These are phyloP conservation scores for Pistacia atlantica DNA, from an alignment of 345 rosid genomes.

Conservation along the genomic window DNA sequence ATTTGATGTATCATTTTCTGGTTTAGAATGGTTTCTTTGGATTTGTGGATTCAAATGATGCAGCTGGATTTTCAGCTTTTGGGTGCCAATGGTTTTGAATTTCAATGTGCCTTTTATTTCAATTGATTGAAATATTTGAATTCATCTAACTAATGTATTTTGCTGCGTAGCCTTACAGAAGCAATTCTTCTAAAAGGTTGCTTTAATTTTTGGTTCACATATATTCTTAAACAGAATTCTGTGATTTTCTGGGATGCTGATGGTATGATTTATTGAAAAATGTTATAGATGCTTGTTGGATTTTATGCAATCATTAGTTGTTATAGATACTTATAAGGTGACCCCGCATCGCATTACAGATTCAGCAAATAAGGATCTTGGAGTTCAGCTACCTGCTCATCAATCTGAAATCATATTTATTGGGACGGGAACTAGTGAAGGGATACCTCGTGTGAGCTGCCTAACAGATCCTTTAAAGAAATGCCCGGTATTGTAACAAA, in stretches of 20 bases:
- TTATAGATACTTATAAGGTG: background rate
- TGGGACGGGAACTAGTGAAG: slow-evolving; percentile 97
- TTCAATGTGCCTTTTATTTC: no score
- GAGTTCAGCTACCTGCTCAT: slow-evolving; percentile 29
- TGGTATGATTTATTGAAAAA: background rate
- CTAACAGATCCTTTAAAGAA: slow-evolving; percentile 73
- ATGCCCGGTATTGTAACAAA: slow-evolving; percentile 58
- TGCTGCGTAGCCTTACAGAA: background rate
- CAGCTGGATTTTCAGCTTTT: background rate
- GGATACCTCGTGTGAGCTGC: slow-evolving; percentile 95
- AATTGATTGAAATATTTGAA: background rate
- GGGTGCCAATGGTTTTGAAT: no score
- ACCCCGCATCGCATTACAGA: slow-evolving; percentile 35
- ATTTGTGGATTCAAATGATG: background rate
- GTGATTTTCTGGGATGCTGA: background rate
- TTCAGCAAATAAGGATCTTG: slow-evolving; percentile 34
- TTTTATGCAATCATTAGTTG: background rate
- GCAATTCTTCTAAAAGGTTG: background rate
- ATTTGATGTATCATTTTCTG: background rate
- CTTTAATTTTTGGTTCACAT: background rate
- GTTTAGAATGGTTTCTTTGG: background rate
- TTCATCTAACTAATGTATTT: background rate
- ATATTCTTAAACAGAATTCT: no score
- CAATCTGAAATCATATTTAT: slow-evolving; percentile 76
- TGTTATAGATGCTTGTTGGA: no score